These are phyloP conservation scores for Talaromyces stipitatus DNA, from an alignment of 495 filamentous ascomycete species.

Conservation along the genomic window DNA sequence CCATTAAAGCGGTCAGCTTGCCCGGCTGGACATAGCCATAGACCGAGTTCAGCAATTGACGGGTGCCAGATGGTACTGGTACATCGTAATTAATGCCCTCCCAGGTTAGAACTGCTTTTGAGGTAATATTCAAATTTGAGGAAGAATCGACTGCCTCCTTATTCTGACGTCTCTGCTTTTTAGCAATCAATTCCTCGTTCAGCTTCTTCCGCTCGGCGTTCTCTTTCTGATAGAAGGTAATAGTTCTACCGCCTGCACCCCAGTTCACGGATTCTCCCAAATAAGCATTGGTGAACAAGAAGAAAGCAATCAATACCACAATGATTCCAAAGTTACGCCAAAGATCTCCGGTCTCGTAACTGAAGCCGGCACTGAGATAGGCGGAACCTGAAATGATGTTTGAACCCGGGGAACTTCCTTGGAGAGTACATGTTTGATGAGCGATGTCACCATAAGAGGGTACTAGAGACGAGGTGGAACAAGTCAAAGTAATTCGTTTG, in stretches of 20 bases:
- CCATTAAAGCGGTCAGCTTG: slow-evolving; percentile 78
- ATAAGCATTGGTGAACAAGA: slow-evolving; percentile 24
- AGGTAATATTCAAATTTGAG: slow-evolving; percentile 56
- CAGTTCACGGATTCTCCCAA: slow-evolving; percentile 58
- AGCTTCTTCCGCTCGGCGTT: slow-evolving; percentile 61
- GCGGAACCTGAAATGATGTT: slow-evolving; percentile 38
- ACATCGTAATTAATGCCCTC: slow-evolving; percentile 56
- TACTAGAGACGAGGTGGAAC: slow-evolving; percentile 24
- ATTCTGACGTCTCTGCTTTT: not conserved
- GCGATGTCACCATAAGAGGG: not conserved
- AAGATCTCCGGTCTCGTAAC: slow-evolving; percentile 49
- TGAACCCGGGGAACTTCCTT: slow-evolving; percentile 44
- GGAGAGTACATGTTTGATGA: slow-evolving; percentile 41
- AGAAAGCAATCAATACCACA: slow-evolving; percentile 57
- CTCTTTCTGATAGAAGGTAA: slow-evolving; percentile 66
- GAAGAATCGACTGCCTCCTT: slow-evolving; percentile 44
- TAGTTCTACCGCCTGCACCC: slow-evolving; percentile 67
- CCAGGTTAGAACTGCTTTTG: slow-evolving; percentile 33
- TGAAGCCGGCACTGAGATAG: slow-evolving; percentile 47
- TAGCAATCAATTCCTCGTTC: slow-evolving; percentile 49
- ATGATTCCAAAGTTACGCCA: slow-evolving; percentile 68
- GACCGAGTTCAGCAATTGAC: slow-evolving; percentile 61
- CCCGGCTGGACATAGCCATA: slow-evolving; percentile 77
- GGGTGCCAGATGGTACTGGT: slow-evolving; percentile 60
- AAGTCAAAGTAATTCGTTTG: slow-evolving; percentile 45